Evolutionary conservation across 805 yeast species (phyloP), one percentile per base, ranked within the genome.

Genomic region (Nakazawaea holstii): DNA sequence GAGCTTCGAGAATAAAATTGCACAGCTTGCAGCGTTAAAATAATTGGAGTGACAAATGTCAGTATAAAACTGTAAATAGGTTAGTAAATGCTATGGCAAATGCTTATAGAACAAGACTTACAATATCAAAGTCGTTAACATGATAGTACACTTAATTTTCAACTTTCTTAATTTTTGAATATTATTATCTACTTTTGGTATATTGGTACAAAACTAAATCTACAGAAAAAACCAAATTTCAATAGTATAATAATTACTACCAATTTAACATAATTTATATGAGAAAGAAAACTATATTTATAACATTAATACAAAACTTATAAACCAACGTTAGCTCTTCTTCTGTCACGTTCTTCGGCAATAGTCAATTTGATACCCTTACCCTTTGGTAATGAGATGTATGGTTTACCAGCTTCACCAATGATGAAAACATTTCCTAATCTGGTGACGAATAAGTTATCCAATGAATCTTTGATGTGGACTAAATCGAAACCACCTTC

Each of bases 401-500:
- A 81, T 69, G 97, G 96, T 79, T 87, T 89, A 76, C 87, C 85
- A 66, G 90, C 90, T 79, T 90, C 96, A 76, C 97, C 97, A 67
- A 90, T 84, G 68, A 90, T 85, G 76, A 90, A 89, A 61, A 90
- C 95, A 85, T 90, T 90, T 61, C 82, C 70, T 66, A 89, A 79
- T 82, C 97, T 88, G 74, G 97, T 89, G 65, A 90, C 96, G 76
- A 89, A 89, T 63, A 90, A 77, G 91, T 90, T 90, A 71, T 90
- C 97, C 65, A 89, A 80, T 53, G 94, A 73, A 71, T 89, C 97
- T 84, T 89, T 90, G 76, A 90, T 81, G 88, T 89, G 96, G 66
- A 89, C 96, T 73, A 89, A 83, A 76, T 89, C 97, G 81, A 89
- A 89, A 72, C 96, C 96, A 76, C 97, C 97, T 72, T 89, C 95